Evolutionary conservation across 2,329 filamentous ascomycete genomes (phyloP).

Genomic region (Aciculosporium take): DNA sequence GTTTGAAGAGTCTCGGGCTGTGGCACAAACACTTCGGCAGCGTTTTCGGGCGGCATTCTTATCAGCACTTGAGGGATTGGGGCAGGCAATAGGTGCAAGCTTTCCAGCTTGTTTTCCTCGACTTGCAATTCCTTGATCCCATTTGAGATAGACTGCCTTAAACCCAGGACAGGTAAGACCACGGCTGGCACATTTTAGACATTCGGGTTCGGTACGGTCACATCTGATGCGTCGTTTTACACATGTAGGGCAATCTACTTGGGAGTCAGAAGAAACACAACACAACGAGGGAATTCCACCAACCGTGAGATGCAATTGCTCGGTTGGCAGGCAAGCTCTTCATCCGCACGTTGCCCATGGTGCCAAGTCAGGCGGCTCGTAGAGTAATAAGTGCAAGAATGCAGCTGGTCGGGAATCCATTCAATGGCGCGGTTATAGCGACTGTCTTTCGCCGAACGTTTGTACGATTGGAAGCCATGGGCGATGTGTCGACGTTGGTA

Average conservation of each 20-base stretch:
- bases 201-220: constrained; percentile 10
- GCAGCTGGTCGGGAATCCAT: background rate
- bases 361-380: background rate
- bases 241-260: constrained; percentile 10
- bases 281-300: background rate
- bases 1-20: background rate
- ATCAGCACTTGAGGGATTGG: background rate
- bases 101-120: constrained; percentile 10
- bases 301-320: constrained; percentile 8
- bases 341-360: constrained; percentile 9
- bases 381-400: background rate
- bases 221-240: constrained; percentile 11
- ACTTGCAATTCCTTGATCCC: constrained; percentile 12
- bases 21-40: background rate
- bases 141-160: constrained; percentile 8
- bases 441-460: background rate
- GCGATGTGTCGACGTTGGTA: no score
- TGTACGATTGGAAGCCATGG: background rate
- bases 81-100: constrained; percentile 2
- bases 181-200: constrained; percentile 10
- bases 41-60: background rate
- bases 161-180: constrained; percentile 10
- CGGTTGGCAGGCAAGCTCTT: constrained; percentile 8
- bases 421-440: background rate
- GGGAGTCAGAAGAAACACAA: background rate